Evolutionary conservation across 1,284 basidiomycete genomes (phyloP), one percentile per base, ranked within the genome.

Genomic region (Ganoderma meredithae): DNA sequence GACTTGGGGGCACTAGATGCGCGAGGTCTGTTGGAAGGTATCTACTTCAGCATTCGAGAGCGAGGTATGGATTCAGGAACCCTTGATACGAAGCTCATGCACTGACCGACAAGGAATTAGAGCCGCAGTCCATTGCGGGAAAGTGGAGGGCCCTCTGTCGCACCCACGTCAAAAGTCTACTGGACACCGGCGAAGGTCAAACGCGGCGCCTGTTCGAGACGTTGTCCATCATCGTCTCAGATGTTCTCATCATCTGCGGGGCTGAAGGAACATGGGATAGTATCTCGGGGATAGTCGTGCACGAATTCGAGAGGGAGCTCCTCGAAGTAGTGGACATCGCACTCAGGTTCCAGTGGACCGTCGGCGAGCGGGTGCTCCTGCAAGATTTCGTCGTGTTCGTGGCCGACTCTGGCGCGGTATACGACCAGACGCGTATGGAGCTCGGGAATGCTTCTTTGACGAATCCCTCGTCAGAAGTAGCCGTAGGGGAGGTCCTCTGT

Each of bases 141-240:
- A 80, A 83, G 60, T 89, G 88, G 87, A 82, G 86, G 61, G 81
- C 85, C 39, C 69, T 89, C 65, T 84, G 85, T 56, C 81, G 86
- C 68, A 79, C 78, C 52, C 82, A 87, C 65, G 79, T 83, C 33
- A 83, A 81, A 68, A 77, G 80, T 63, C 78, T 60, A 6, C 59
- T 64, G 19, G 77, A 67, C 9, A 67, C 76, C 10, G 79, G 79
- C 15, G 76, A 77, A 27, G 81, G 83, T 64, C 56, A 78, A 78
- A 64, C 71, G 19, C 64, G 58, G 13, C 56, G 62, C 1, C 41
- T 80, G 15, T 80, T 86, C 74, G 76, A 82, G 43, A 80, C 82
- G 60, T 79, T 69, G 17, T 52, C 63, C 81, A 0, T 80, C 36
- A 44, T 60, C 47, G 53, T 86, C 52, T 80, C 81, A 66, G 81